These are phyloP conservation scores for Pichia sp. DNA, from an alignment of 1,139 yeast genomes.

Conservation along the genomic window DNA sequence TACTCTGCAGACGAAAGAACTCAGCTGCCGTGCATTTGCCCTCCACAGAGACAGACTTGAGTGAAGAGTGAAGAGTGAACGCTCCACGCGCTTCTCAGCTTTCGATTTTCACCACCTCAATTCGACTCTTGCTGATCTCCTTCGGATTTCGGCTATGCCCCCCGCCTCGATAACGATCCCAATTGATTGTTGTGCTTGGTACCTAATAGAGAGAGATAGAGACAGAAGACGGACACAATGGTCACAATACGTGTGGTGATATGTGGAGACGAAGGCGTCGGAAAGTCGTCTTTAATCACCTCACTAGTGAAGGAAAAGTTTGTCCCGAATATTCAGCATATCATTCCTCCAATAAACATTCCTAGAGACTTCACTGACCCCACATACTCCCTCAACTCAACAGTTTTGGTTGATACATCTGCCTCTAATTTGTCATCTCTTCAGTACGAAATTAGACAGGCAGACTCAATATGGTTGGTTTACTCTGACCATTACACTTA, in stretches of 20 bases:
- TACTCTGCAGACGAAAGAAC: no score
- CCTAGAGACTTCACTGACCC: slow-evolving; percentile 57
- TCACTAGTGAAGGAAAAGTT: slow-evolving; percentile 75
- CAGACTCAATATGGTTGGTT: slow-evolving; percentile 89
- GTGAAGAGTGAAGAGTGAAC: no score
- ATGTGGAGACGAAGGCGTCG: slow-evolving; percentile 95
- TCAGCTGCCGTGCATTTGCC: no score
- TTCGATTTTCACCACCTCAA: no score
- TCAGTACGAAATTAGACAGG: slow-evolving; percentile 69
- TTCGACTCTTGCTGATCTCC: no score
- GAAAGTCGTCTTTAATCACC: slow-evolving; percentile 71
- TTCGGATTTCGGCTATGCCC: no score
- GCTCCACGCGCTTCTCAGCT: no score
- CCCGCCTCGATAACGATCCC: no score
- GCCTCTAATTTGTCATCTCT: slow-evolving; percentile 55
- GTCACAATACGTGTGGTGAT: slow-evolving; percentile 66
- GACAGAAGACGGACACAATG: slow-evolving; percentile 2
- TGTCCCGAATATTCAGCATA: slow-evolving; percentile 66
- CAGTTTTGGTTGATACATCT: slow-evolving; percentile 73
- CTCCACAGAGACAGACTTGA: no score
- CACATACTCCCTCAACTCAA: slow-evolving; percentile 56
- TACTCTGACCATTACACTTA: slow-evolving; percentile 92
- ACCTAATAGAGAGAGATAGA: neutral
- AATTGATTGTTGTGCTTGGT: no score
- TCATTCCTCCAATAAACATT: slow-evolving; percentile 77